A percentile compares a stretch with the other conserved stretches of the same genome.
phyloP scores from a whole-genome alignment of 176 grass and related monocot genomes.

The Oryza meyeriana region DNA sequence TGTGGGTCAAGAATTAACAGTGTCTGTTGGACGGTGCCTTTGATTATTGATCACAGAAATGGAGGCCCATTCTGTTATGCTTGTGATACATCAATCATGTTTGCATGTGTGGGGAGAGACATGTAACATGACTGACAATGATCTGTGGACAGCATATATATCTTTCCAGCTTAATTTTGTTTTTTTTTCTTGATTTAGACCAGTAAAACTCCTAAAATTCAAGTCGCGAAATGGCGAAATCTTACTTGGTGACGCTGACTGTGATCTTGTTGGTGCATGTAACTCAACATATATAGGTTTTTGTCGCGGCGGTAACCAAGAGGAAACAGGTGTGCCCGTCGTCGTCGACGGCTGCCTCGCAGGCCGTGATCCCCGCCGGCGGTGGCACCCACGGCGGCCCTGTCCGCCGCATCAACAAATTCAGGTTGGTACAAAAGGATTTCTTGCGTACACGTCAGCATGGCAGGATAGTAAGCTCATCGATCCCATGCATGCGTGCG shows the following conservation, averaged over 20 bases:
- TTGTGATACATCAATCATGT: conserved; percentile 26
- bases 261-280: neutral
- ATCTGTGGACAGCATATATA: neutral
- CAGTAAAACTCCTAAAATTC: neutral
- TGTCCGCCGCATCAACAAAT: conserved; percentile 49
- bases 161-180: neutral
- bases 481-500: neutral
- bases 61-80: conserved; percentile 22
- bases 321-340: conserved; percentile 82
- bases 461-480: no score
- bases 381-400: neutral
- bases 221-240: neutral
- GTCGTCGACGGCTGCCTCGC: conserved; percentile 18
- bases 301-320: conserved; percentile 69
- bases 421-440: conserved; percentile 53
- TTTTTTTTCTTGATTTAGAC: neutral
- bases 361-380: neutral
- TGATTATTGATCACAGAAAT: conserved; percentile 25
- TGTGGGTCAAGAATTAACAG: conserved; percentile 26
- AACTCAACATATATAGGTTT: conserved; percentile 38
- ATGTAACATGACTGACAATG: neutral
- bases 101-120: neutral
- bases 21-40: neutral
- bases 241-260: no score
- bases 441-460: neutral